Base-by-base conservation (phyloP, 805 yeast genomes). In the Torulaspora indica region DNA sequence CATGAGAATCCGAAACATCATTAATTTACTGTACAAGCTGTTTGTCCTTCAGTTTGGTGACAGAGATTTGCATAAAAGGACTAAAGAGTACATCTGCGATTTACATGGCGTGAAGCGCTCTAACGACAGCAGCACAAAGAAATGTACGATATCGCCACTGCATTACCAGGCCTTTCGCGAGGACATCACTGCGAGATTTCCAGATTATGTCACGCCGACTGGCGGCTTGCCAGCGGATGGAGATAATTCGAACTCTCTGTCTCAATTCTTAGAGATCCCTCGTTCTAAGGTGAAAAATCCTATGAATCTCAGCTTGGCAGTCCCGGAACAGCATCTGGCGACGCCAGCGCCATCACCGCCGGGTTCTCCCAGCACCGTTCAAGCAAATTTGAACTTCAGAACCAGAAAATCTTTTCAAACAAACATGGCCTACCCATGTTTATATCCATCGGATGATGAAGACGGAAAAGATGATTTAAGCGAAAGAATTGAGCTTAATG, bases 291-390 rank as follows among this genome's bases (percentile, higher is more conserved):
- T 62, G 13, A 59, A 55, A 40, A 60, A 55, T 46, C 51, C 63
- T 0, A 48, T 64, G 8, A 67, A 61, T 47, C 35, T 53, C 22
- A 48, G 57, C n/a, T 36, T 63, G n/a, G 52, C 58, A 7, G 53
- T 53, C 4, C 67, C 68, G 8, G 57, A 58, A 10, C 56, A 49
- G 20, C 66, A 64, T 44, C 74, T 88, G 8, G 90, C 96, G 0
- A 87, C 96, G 0, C 96, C 95, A 0, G 85, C 84, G 1, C 93
- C 95, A 3, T 85, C 95, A 0, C 95, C 95, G 0, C 81, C 85
- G 0, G 58, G 73, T 13, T 71, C 78, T 1, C 84, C 85, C 3
- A 30, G 42, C 7, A 40, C 65, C 13, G 34, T 58, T 25, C 55
- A 49, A 35, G 44, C 48, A 30, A 39, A 37, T 38, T 62, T 64